Conservation (phyloP, 2,329 filamentous ascomycete species). For the Exophiala phaeomuriformis region DNA sequence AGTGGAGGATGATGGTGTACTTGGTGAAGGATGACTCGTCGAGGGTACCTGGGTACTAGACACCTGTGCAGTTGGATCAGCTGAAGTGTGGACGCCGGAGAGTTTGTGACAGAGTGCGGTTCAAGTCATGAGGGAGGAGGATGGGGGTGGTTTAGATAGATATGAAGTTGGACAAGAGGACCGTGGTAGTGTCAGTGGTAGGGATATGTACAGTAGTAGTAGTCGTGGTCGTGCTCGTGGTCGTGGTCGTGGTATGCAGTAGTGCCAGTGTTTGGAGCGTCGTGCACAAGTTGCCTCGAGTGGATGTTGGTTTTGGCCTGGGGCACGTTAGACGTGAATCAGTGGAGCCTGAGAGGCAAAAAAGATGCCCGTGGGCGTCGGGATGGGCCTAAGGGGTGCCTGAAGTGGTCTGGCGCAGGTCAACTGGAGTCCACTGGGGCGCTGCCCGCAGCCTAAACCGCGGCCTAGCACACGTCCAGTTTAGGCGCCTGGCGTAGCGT, state of each 20-base stretch:
- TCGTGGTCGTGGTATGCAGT: too few relatives aligned
- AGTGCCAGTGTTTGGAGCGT: too few relatives aligned
- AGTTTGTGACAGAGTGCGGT: not conserved
- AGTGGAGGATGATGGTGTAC: not conserved
- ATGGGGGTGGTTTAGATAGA: not conserved
- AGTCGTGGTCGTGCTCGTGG: too few relatives aligned
- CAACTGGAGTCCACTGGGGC: not conserved
- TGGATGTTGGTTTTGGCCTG: not conserved
- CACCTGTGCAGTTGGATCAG: too few relatives aligned
- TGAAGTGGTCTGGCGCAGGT: not conserved
- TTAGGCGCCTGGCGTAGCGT: not conserved
- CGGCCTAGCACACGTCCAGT: not conserved
- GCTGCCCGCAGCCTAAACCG: not conserved
- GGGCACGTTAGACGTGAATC: not conserved
- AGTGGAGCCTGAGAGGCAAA: constrained; percentile 1
- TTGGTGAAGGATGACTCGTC: not conserved
- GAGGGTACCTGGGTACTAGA: not conserved
- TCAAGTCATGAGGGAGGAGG: not conserved
- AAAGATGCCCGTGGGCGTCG: not conserved
- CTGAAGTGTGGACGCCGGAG: not conserved
- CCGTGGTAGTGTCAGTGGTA: too few relatives aligned
- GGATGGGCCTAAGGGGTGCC: constrained; percentile 1
- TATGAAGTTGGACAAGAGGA: not conserved
- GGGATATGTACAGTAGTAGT: too few relatives aligned
- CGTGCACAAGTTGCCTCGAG: not conserved